Evolutionary conservation across 202 grass and related monocot species (phyloP).

Genomic region (Brachypodium distachyon): DNA sequence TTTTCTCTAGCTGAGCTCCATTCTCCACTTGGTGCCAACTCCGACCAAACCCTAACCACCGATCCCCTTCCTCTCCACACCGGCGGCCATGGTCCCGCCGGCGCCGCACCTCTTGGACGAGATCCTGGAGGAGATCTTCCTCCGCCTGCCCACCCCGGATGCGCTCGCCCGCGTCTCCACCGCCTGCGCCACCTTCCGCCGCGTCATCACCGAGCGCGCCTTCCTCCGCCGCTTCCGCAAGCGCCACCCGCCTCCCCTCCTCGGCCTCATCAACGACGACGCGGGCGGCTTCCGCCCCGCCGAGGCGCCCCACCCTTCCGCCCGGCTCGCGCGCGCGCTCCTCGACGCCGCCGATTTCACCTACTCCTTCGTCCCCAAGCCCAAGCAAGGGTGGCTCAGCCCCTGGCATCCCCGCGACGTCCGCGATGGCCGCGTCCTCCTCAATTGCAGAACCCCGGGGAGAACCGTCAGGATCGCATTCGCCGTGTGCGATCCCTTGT

Average conservation of each 20-base stretch:
- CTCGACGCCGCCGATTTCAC: neutral
- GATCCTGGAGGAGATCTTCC: conserved; percentile 24
- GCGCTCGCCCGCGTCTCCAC: neutral
- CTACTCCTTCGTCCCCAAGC: neutral
- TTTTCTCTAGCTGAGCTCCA: too few relatives aligned
- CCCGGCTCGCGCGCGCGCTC: neutral
- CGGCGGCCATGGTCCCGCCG: neutral
- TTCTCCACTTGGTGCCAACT: neutral
- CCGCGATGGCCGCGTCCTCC: conserved; percentile 6
- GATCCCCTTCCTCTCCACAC: neutral
- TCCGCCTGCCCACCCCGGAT: neutral
- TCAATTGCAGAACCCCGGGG: neutral
- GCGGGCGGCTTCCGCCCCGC: conserved; percentile 10
- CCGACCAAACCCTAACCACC: neutral
- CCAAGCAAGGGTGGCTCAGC: neutral
- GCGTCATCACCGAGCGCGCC: conserved; percentile 5
- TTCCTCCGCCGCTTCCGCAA: conserved; percentile 13
- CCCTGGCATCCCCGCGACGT: neutral
- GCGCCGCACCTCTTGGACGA: neutral
- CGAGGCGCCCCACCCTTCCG: neutral
- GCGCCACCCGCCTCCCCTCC: neutral
- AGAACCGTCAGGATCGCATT: neutral
- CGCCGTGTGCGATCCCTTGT: conserved; percentile 1
- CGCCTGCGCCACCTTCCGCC: neutral
- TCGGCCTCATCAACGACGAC: neutral